Base-by-base conservation (phyloP, 192 early-diverging fungal species). In the Podila verticillata region DNA sequence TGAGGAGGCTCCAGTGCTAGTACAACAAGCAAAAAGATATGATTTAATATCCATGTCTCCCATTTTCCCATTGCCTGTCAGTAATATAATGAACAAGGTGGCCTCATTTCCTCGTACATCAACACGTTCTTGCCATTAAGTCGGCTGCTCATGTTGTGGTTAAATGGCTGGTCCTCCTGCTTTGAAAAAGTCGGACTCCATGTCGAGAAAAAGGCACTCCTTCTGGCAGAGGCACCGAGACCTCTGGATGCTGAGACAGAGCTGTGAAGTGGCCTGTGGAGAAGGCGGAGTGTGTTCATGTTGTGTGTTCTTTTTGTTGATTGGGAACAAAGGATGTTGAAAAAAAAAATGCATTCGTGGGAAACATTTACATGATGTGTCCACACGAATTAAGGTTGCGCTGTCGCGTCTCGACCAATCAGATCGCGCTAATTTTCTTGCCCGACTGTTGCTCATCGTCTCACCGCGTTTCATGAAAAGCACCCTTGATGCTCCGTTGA, bases 1-100 rank as follows among this genome's bases (percentile, higher is more conserved):
- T 5, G 90, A 84, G n/a, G 87, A 87, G 26, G 93, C 91, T 12
- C 93, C 93, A 47, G 92, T 92, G 48, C 86, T 90, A 74, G 65
- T 65, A 44, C 36, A 32, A 57, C 15, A 26, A 57, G 12, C 3
- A 60, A 0, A 32, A 19, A 20, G 17, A 20, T 3, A 4, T 15
- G 39, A 15, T 2, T 44, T 44, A 44, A 44, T 2, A 44, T 0
- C 13, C 13, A 1, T 0, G 39, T 15, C 39, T 4, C 15, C 39
- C 39, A 2, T 44, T 3, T n/a, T n/a, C n/a, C n/a, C n/a, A n/a
- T n/a, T n/a, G n/a, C 4, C 20, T 32, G 17, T 2, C 30, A 34
- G 31, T 32, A 60, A 32, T 6, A 60, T 19, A 60, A 60, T 31
- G 26, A 60, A 6, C 5, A 4, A 26, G 22, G 29, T 4, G 26